Evolutionary conservation across 352 stramenopile genomes (phyloP).

Genomic region (Plasmopara muralis): DNA sequence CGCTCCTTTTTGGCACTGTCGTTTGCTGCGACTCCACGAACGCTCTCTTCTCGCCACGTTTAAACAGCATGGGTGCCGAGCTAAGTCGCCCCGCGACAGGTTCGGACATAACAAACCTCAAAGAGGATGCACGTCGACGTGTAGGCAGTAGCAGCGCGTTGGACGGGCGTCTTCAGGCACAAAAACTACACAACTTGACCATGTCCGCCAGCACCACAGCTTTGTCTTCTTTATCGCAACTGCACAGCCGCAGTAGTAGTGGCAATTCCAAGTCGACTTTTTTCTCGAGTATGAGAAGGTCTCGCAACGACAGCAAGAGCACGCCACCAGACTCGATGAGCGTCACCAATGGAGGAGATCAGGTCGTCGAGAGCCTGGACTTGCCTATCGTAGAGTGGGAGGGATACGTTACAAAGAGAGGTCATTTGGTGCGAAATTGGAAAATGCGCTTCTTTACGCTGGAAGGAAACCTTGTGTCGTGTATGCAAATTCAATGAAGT

Average conservation of each 20-base stretch:
- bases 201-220: conserved; percentile 55
- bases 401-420: conserved; percentile 86
- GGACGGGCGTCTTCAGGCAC: conserved; percentile 21
- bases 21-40: conserved; percentile 15
- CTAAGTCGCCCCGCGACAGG: conserved; percentile 39
- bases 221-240: conserved; percentile 37
- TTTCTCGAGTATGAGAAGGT: conserved; percentile 53
- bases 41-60: conserved; percentile 2
- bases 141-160: conserved; percentile 63
- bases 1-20: conserved; percentile 17
- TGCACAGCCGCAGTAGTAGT: conserved; percentile 32
- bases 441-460: conserved; percentile 85
- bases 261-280: conserved; percentile 33
- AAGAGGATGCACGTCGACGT: conserved; percentile 42
- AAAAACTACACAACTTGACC: conserved; percentile 27
- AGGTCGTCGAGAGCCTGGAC: conserved; percentile 71
- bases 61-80: conserved; percentile 50
- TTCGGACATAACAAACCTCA: conserved; percentile 25
- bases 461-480: conserved; percentile 81
- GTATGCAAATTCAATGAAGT: conserved; percentile 20
- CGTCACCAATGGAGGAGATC: conserved; percentile 32
- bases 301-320: conserved; percentile 32
- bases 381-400: conserved; percentile 86
- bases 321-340: conserved; percentile 15
- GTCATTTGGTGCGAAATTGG: conserved; percentile 84